Evolutionary conservation across 2,329 filamentous ascomycete species (phyloP), one percentile per base, ranked within the genome.

Genomic region (Beauveria sp.): DNA sequence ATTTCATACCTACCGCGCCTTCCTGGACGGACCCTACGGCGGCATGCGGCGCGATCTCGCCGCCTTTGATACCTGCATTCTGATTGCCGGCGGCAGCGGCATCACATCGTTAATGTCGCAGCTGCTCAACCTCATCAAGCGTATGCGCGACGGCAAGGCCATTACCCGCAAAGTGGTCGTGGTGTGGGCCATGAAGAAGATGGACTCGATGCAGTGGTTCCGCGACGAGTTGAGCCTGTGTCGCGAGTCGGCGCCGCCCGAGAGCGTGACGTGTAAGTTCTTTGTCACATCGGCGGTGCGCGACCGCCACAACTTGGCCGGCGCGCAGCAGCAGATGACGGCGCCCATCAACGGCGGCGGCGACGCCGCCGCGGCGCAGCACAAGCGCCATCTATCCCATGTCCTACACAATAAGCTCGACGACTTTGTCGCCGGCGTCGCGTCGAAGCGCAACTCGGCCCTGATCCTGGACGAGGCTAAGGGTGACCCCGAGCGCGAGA

Each of bases 181-280:
- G 1, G 84, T 97, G n/a, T 97, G 93, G 93, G 87, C 92, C 5
- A 79, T 97, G 66, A 96, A 94, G 75, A 85, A 90, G 61, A 86
- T 94, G 16, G 93, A 97, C 73, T 91, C 91, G 1, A 91, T 97
- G 86, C 91, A 97, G 71, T 97, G 93, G 93, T 97, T 97, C 80
- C 90, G 91, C 66, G 92, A 97, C 75, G 93, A 97, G 73, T 80
- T 97, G 62, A 85, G 92, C 53, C 96, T 97, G 68, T 96, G 93
- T 75, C 85, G 91, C 67, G 91, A 97, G 73, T 88, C 86, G 55
- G 92, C 93, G 10, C 93, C 93, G 1, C 89, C 90, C 0, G 91
- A 94, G 70, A 89, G 90, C 34, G 90, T 97, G 9, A 90, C 90
- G 26, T 97, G 92, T 78, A 92, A 96, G 72, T 97, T 97, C 79